Percentiles rank a stretch among this genome's conserved stretches.
These are phyloP conservation scores for Dunaliella sp. DNA, from an alignment of 139 green algal species.

Conservation along the genomic window DNA sequence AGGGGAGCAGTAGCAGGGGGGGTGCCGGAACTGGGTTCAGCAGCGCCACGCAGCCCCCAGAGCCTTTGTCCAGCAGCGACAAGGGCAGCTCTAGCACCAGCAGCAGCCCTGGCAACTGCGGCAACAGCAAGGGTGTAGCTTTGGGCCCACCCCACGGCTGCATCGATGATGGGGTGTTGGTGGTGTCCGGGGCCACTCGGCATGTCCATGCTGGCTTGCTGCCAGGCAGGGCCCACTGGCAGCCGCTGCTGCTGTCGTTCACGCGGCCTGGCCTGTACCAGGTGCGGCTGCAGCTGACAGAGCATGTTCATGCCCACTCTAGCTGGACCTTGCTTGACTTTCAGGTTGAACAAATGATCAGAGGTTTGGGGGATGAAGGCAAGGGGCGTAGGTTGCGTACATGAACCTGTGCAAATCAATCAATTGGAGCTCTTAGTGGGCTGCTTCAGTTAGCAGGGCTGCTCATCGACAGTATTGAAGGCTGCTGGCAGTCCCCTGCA, in stretches of 20 bases:
- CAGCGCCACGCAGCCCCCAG: too few species aligned
- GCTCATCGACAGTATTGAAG: too few species aligned
- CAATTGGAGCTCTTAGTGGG: background rate
- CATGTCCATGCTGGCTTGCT: slow-evolving; percentile 17
- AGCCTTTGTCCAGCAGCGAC: background rate
- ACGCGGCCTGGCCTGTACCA: slow-evolving; percentile 30
- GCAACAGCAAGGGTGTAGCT: background rate
- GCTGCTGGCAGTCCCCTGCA: too few species aligned
- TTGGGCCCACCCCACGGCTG: too few species aligned
- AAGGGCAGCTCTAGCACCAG: background rate
- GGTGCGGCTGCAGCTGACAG: too few species aligned
- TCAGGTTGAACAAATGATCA: background rate
- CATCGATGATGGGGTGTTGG: slow-evolving; percentile 23
- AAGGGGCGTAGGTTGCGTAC: background rate
- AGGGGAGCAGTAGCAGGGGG: background rate
- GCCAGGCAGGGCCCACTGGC: background rate
- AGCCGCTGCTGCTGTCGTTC: slow-evolving; percentile 15
- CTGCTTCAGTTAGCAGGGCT: background rate
- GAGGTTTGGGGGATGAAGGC: background rate
- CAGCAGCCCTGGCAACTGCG: background rate
- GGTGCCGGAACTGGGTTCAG: background rate
- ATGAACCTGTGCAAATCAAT: background rate
- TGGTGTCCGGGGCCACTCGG: slow-evolving; percentile 15
- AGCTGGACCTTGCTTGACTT: too few species aligned
- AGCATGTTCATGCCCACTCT: too few species aligned